phyloP scores from a whole-genome alignment of 208 protist species.

The Porcisia deanei region DNA sequence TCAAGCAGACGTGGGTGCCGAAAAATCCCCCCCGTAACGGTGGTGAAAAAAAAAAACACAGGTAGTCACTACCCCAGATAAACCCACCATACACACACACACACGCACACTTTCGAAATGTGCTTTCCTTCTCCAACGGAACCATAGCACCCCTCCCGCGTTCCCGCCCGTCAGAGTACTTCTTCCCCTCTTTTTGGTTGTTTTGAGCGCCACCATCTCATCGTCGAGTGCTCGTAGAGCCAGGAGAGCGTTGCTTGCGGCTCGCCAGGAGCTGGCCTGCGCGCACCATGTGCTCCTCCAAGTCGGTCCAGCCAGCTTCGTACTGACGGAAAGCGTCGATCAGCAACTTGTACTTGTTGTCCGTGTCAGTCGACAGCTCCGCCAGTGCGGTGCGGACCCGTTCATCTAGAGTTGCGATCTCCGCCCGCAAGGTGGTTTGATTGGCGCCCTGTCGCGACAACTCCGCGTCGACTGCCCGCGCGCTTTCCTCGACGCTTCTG shows the following conservation, averaged over 20 bases:
- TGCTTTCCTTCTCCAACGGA: not conserved
- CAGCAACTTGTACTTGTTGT: constrained; percentile 64
- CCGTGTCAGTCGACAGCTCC: constrained; percentile 54
- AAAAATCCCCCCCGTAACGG: too few relatives aligned
- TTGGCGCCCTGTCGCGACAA: constrained; percentile 51
- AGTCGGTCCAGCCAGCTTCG: constrained; percentile 58
- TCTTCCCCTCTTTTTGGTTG: not conserved
- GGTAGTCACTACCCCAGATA: too few relatives aligned
- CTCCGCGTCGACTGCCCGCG: constrained; percentile 72
- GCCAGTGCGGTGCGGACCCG: constrained; percentile 35
- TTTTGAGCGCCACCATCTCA: not conserved
- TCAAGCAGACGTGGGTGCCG: too few relatives aligned
- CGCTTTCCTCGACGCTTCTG: constrained; percentile 74
- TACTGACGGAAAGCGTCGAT: constrained; percentile 66
- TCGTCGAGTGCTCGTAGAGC: constrained; percentile 12
- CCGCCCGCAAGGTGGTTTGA: constrained; percentile 34
- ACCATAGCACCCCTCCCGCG: not conserved
- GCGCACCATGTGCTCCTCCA: constrained; percentile 79
- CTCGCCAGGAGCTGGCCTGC: constrained; percentile 71
- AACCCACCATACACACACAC: too few relatives aligned
- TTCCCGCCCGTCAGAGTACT: not conserved
- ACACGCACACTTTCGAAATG: too few relatives aligned
- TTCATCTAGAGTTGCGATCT: constrained; percentile 50
- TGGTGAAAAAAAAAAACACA: too few relatives aligned
- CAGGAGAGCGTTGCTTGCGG: constrained; percentile 30